Evolutionary conservation across 345 rosid genomes (phyloP).

Genomic region (Citrus inodora): DNA sequence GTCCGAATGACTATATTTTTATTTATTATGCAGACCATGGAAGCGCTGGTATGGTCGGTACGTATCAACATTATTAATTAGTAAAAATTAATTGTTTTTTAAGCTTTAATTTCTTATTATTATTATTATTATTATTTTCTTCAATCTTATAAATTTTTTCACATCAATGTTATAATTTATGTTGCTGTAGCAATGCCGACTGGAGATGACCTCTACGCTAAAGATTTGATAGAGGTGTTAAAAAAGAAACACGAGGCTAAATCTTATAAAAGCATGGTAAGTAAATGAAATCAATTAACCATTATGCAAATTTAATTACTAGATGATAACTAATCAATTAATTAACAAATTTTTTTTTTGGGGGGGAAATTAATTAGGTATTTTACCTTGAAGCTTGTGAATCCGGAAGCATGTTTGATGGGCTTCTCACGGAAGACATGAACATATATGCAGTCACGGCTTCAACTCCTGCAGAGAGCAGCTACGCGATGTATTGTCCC

Average conservation of each 20-base stretch:
- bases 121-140: not conserved
- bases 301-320: not conserved
- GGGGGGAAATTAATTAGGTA: constrained; percentile 25
- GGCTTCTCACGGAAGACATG: constrained; percentile 36
- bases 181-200: constrained; percentile 38
- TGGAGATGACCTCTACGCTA: constrained; percentile 30
- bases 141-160: not conserved
- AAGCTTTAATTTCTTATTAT: no score
- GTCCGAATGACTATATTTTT: constrained; percentile 57
- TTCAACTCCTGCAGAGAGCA: constrained; percentile 46
- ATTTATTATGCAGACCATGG: constrained; percentile 74
- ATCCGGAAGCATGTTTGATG: constrained; percentile 68
- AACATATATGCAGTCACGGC: constrained; percentile 61
- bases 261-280: constrained; percentile 50
- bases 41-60: constrained; percentile 40
- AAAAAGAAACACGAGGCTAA: constrained; percentile 39
- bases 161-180: not conserved
- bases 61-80: not conserved
- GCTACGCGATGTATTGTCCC: constrained; percentile 52
- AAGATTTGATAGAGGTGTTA: constrained; percentile 44
- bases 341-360: not conserved
- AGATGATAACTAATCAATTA: no score
- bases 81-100: not conserved
- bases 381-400: constrained; percentile 71
- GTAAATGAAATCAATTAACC: not conserved